These are phyloP conservation scores for Pseudoscleropodium purum DNA, from an alignment of 225 moss, liverwort and hornwort genomes.

Conservation along the genomic window DNA sequence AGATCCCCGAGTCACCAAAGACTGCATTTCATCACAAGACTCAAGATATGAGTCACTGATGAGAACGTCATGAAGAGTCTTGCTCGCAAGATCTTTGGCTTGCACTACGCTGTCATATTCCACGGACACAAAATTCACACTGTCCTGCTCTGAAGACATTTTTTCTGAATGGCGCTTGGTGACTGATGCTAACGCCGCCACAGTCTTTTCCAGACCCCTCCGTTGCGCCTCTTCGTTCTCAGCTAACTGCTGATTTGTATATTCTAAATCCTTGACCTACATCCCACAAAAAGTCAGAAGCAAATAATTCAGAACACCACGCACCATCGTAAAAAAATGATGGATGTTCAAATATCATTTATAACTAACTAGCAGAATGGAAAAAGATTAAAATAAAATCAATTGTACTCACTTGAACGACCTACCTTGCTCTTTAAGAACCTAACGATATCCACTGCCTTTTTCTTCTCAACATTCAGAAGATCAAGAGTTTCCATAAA, in stretches of 20 bases:
- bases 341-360: background rate
- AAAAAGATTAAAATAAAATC: background rate
- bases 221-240: constrained; percentile 24
- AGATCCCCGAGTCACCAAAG: background rate
- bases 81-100: constrained; percentile 42
- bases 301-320: background rate
- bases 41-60: constrained; percentile 6
- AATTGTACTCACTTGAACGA: background rate
- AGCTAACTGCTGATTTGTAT: constrained; percentile 17
- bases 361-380: background rate
- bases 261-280: constrained; percentile 43
- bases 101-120: constrained; percentile 1
- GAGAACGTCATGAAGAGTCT: constrained; percentile 37
- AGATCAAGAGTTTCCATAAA: constrained; percentile 26
- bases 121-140: background rate
- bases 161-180: constrained; percentile 7
- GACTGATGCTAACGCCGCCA: constrained; percentile 20
- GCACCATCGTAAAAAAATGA: background rate
- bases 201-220: constrained; percentile 26
- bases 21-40: constrained; percentile 2
- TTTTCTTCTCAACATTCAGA: constrained; percentile 28
- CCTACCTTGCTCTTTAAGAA: constrained; percentile 34
- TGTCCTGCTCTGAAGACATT: background rate
- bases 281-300: background rate
- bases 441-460: constrained; percentile 24